phyloP scores from a whole-genome alignment of 257 asterid species.

The Rhazya stricta region DNA sequence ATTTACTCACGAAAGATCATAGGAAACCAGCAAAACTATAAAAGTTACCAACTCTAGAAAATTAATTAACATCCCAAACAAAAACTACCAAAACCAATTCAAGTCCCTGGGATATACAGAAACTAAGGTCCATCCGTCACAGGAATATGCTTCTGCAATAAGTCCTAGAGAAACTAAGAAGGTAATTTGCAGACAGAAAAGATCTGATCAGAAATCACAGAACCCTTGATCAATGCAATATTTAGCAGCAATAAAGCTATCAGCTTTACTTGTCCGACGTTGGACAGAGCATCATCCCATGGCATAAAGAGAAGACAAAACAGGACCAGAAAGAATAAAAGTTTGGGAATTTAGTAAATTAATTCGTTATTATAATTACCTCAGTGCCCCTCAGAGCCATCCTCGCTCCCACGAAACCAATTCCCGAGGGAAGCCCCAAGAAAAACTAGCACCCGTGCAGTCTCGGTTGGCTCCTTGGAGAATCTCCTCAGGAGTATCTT shows the following conservation, averaged over 20 bases:
- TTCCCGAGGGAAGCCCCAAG: no score
- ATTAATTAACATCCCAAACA: not conserved
- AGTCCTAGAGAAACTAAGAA: not conserved
- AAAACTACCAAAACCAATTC: not conserved
- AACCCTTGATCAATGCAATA: not conserved
- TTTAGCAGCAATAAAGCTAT: not conserved
- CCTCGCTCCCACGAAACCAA: no score
- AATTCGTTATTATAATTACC: no score
- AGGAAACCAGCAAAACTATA: not conserved
- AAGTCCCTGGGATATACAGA: not conserved
- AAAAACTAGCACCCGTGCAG: no score
- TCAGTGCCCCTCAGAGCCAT: no score
- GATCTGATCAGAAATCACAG: not conserved
- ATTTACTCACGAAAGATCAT: not conserved
- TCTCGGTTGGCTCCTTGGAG: no score
- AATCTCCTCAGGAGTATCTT: no score
- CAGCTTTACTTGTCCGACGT: conserved; percentile 37
- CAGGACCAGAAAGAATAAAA: no score
- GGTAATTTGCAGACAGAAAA: not conserved
- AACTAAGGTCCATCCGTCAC: not conserved
- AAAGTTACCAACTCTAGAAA: not conserved
- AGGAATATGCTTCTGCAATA: not conserved
- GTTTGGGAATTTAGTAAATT: no score
- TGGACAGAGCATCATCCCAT: conserved; percentile 28
- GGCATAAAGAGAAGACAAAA: no score